Evolutionary conservation across 352 stramenopile genomes (phyloP), one percentile per base, ranked within the genome.

Genomic region (Phytophthora foliorum): DNA sequence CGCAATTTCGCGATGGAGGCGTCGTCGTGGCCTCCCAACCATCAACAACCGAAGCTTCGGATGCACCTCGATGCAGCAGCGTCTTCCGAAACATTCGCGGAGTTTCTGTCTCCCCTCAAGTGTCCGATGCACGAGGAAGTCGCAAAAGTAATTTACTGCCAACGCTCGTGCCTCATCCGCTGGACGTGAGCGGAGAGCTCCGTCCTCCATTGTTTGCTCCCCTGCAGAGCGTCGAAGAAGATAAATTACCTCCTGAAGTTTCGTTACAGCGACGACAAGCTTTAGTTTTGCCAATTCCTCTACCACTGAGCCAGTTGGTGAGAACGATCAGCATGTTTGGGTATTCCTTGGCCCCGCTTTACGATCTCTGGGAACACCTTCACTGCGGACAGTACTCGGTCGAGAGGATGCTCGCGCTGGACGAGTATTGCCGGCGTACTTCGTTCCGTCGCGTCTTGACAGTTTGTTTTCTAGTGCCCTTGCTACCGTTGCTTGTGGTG

Each of bases 321-420:
- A 44, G 27, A 53, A 17, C 38, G 22, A 41, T 34, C 1, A 56
- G 11, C 1, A 36, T 51, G 6, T 64, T 68, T 22, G 51, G 52
- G 0, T 54, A 51, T 16, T 72, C 57, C 3, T n/a, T 72, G 2
- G 41, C 57, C 4, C 44, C 57, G 7, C 42, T 72, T 13, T 72
- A 72, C n/a, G 57, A 72, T 68, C 38, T 63, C 22, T 78, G 71
- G 71, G 66, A 78, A n/a, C 34, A 50, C 1, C 25, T 78, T 0
- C 65, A 75, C 14, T 74, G 71, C 24, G 69, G 69, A 34, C 71
- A 63, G 13, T 81, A 78, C 27, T 81, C 69, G n/a, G 60, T 78
- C 11, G 70, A 76, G 54, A 57, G 69, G 1, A 75, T 78, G 65
- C 24, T 27, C 24, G 59, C 44, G 13, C 44, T 76, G 8, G 46